Conservation (phyloP, 768 basidiomycete species). For the Russula foetens region DNA sequence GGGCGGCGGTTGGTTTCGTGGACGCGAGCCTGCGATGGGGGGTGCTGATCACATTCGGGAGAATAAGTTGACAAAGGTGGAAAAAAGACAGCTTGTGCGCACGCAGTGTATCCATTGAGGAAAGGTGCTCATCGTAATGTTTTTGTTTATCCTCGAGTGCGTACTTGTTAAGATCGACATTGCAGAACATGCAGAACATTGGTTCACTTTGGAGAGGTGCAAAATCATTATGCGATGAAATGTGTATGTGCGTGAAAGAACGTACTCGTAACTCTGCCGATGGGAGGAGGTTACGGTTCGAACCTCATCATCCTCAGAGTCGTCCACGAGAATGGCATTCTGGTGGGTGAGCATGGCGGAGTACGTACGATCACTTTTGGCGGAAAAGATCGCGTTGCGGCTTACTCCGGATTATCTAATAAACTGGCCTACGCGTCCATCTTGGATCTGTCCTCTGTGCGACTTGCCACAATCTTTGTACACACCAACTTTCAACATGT, state of each 20-base stretch:
- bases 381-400: not conserved
- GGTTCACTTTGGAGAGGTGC: conserved; percentile 17
- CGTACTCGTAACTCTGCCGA: not conserved
- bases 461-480: not conserved
- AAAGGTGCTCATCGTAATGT: conserved; percentile 51
- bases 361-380: no score
- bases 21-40: not conserved
- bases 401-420: conserved; percentile 17
- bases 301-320: not conserved
- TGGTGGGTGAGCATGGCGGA: no score
- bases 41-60: not conserved
- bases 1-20: not conserved
- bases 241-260: not conserved
- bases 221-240: not conserved
- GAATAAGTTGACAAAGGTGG: not conserved
- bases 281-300: not conserved
- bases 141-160: conserved; percentile 33
- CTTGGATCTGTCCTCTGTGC: no score
- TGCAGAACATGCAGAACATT: conserved; percentile 46
- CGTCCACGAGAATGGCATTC: conserved; percentile 19
- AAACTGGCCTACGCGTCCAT: conserved; percentile 17
- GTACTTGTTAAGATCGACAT: conserved; percentile 32
- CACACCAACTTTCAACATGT: conserved; percentile 42
- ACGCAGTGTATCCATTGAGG: conserved; percentile 16
- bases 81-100: not conserved